Evolutionary conservation across 257 asterid genomes (phyloP).

Genomic region (Catharanthus roseus): DNA sequence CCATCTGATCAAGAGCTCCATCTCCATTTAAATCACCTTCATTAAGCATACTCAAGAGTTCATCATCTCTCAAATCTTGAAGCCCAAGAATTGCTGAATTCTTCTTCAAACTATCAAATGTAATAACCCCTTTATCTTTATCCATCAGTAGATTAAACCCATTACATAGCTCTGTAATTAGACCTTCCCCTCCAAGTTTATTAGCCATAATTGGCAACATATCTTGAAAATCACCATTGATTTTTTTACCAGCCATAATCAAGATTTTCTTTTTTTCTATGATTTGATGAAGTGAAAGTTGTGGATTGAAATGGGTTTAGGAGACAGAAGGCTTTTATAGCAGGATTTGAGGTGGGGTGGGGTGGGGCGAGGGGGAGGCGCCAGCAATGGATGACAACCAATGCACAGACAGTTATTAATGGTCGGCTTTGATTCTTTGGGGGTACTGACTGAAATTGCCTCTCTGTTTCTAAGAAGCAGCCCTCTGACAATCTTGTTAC

Average conservation of each 20-base stretch:
- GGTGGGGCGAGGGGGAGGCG: background rate
- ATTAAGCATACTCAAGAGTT: constrained; percentile 50
- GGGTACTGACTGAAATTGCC: constrained; percentile 33
- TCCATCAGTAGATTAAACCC: constrained; percentile 72
- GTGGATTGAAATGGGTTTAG: constrained; percentile 2
- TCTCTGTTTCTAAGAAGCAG: constrained; percentile 47
- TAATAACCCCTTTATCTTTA: constrained; percentile 51
- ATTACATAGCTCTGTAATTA: constrained; percentile 64
- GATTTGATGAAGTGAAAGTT: background rate
- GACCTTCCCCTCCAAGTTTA: constrained; percentile 74
- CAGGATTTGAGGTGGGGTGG: constrained; percentile 5
- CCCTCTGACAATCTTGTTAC: constrained; percentile 9
- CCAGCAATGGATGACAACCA: constrained; percentile 37
- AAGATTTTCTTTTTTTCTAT: background rate
- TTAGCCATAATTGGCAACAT: constrained; percentile 70
- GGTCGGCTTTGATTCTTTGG: constrained; percentile 43
- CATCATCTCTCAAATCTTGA: constrained; percentile 61
- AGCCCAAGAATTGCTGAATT: constrained; percentile 64
- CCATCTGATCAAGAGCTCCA: constrained; percentile 68
- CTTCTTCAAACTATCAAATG: constrained; percentile 66
- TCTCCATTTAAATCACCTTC: constrained; percentile 74
- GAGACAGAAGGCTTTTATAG: constrained; percentile 24
- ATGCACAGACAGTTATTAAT: constrained; percentile 33
- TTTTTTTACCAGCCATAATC: constrained; percentile 20
- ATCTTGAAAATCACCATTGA: constrained; percentile 44